phyloP scores from a whole-genome alignment of 2,329 filamentous ascomycete genomes.

The Seiridium cupressi region DNA sequence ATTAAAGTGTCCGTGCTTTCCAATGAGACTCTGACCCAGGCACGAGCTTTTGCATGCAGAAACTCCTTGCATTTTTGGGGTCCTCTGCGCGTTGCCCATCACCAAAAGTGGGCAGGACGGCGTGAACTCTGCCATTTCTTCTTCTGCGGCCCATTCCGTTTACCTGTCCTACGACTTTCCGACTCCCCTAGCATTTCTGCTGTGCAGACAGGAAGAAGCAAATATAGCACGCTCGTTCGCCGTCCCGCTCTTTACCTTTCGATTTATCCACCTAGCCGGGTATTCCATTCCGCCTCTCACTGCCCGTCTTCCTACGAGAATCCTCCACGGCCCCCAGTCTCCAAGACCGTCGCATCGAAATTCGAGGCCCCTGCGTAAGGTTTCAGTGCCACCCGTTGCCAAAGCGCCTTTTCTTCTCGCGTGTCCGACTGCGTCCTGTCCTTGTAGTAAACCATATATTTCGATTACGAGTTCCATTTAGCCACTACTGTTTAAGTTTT shows the following conservation, averaged over 20 bases:
- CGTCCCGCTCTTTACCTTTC: neutral
- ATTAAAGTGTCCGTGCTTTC: constrained; percentile 1
- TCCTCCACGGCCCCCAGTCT: neutral
- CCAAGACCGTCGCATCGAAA: neutral
- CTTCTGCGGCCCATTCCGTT: neutral
- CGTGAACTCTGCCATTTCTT: neutral
- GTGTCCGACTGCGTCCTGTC: neutral
- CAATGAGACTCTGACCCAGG: neutral
- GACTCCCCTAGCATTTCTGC: neutral
- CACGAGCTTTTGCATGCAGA: neutral
- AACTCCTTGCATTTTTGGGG: neutral
- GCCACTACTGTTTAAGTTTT: neutral
- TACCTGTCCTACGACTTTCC: neutral
- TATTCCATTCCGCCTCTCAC: neutral
- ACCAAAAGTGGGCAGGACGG: neutral
- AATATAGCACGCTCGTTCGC: neutral
- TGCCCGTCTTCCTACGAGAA: too few relatives aligned
- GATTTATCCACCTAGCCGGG: too few relatives aligned
- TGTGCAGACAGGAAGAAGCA: neutral
- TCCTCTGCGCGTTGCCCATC: neutral
- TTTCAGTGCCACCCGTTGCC: neutral
- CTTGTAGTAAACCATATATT: neutral
- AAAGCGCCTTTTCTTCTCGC: neutral
- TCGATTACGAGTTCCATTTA: neutral
- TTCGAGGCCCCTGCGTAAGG: neutral